phyloP scores from a whole-genome alignment of 192 early-diverging fungal species.

The Nowakowskiella sp. region DNA sequence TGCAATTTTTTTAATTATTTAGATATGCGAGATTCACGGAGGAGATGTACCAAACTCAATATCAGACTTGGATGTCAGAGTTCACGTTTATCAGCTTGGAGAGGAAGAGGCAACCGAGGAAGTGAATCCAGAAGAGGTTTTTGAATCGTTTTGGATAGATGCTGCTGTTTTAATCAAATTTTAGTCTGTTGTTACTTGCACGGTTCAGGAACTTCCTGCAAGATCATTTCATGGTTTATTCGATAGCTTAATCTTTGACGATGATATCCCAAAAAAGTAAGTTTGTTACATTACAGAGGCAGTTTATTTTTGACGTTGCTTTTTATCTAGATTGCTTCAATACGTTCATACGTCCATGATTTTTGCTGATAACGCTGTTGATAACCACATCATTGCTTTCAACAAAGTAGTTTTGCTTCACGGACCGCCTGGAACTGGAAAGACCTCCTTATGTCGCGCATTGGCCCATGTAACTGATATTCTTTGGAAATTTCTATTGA shows the following conservation, averaged over 20 bases:
- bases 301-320: background rate
- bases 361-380: constrained; percentile 50
- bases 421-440: constrained; percentile 60
- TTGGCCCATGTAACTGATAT: constrained; percentile 38
- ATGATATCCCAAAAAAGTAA: constrained; percentile 43
- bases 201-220: too few species aligned
- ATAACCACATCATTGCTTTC: constrained; percentile 46
- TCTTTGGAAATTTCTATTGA: constrained; percentile 6
- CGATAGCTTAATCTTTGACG: constrained; percentile 49
- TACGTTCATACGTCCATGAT: constrained; percentile 54
- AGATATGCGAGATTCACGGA: too few species aligned
- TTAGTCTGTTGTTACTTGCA: too few species aligned
- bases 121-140: too few species aligned
- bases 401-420: constrained; percentile 58
- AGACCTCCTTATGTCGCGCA: constrained; percentile 57
- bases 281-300: background rate
- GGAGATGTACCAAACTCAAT: too few species aligned
- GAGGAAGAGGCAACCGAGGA: too few species aligned
- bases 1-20: too few species aligned
- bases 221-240: too few species aligned
- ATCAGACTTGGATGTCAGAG: too few species aligned
- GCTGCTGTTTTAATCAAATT: too few species aligned
- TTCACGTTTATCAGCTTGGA: too few species aligned
- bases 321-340: constrained; percentile 42
- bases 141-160: too few species aligned